Percentiles rank a stretch among this genome's conserved stretches.
These are phyloP conservation scores for Mycena galopus DNA, from an alignment of 768 basidiomycete species.

Conservation along the genomic window DNA sequence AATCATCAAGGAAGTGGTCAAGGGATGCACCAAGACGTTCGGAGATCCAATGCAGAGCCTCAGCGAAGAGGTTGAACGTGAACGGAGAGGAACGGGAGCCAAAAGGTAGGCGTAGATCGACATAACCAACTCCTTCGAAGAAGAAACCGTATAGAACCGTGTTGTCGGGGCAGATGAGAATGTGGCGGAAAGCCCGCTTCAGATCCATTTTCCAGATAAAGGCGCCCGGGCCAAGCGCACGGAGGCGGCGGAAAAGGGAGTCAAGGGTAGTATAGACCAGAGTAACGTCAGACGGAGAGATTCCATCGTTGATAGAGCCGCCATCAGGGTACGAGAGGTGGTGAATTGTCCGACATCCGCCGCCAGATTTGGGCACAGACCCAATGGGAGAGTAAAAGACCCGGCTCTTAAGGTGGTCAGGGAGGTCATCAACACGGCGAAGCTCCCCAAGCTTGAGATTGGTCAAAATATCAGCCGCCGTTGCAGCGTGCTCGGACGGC, in stretches of 20 bases:
- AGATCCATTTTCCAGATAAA: no score
- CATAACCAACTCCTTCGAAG: no score
- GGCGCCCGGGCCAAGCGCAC: background rate
- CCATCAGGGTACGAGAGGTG: background rate
- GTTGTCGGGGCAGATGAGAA: no score
- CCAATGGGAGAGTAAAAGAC: no score
- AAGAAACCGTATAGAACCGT: no score
- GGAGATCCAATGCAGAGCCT: conserved; percentile 13
- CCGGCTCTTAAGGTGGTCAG: no score
- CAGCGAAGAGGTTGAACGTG: no score
- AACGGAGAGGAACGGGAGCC: no score
- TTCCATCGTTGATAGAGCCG: conserved; percentile 1
- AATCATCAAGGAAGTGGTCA: conserved; percentile 13
- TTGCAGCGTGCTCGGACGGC: conserved; percentile 20
- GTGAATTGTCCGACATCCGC: conserved; percentile 10
- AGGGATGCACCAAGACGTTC: conserved; percentile 2
- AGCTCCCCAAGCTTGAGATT: conserved; percentile 3
- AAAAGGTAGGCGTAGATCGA: no score
- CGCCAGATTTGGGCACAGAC: no score
- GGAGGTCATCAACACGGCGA: no score
- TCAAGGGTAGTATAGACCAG: conserved; percentile 8
- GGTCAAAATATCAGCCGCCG: conserved; percentile 7
- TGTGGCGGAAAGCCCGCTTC: no score
- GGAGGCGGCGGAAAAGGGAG: conserved; percentile 2
- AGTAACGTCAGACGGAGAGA: background rate